phyloP scores from a whole-genome alignment of 176 grass and related monocot species.

The Puya raimondii region DNA sequence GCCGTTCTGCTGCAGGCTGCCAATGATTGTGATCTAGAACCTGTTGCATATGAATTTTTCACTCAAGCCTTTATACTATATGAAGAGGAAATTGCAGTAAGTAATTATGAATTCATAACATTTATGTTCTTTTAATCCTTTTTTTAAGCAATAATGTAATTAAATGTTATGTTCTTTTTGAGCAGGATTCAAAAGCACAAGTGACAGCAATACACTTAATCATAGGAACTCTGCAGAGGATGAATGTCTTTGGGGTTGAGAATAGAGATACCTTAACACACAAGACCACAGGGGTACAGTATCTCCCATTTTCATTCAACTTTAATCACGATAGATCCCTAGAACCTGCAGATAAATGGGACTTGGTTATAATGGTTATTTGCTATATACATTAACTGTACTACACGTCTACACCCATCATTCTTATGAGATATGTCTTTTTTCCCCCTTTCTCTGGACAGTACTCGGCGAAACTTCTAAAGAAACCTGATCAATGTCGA shows the following conservation, averaged over 20 bases:
- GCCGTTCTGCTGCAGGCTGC: slow-evolving; percentile 55
- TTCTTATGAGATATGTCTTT: slow-evolving; percentile 10
- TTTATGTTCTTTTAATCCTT: background rate
- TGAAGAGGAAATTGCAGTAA: slow-evolving; percentile 92
- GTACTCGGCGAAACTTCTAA: slow-evolving; percentile 98
- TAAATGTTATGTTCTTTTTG: slow-evolving; percentile 10
- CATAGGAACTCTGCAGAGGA: slow-evolving; percentile 89
- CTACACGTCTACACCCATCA: background rate
- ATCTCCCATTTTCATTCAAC: slow-evolving; percentile 21
- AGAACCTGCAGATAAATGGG: background rate
- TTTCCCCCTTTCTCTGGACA: slow-evolving; percentile 28
- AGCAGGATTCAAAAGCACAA: slow-evolving; percentile 98
- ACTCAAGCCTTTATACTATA: slow-evolving; percentile 98
- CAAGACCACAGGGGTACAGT: slow-evolving; percentile 96
- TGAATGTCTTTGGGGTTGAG: slow-evolving; percentile 95
- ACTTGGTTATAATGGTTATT: background rate
- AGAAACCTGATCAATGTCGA: slow-evolving; percentile 96
- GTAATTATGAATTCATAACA: background rate
- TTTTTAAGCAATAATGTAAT: slow-evolving; percentile 6
- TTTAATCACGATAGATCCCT: slow-evolving; percentile 5
- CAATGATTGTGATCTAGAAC: slow-evolving; percentile 96
- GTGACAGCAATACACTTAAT: slow-evolving; percentile 98
- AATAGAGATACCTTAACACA: slow-evolving; percentile 97
- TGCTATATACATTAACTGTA: background rate
- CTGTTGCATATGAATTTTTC: slow-evolving; percentile 97